These are phyloP conservation scores for Astragalus glycyphyllos DNA, from an alignment of 306 rosid genomes.

Conservation along the genomic window DNA sequence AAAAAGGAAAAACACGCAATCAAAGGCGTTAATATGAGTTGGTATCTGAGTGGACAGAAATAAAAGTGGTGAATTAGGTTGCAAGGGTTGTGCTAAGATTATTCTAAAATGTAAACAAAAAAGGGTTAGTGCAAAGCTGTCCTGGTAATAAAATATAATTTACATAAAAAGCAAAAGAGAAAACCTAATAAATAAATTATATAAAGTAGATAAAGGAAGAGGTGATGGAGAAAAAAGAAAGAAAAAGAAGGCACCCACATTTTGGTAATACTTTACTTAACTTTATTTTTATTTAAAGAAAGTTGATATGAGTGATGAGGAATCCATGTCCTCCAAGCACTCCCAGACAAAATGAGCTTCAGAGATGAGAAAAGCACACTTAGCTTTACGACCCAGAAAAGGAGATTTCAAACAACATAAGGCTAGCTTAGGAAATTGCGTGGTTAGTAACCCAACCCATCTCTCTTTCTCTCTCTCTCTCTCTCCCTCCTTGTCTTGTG, in stretches of 20 bases:
- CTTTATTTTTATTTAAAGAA: constrained; percentile 47
- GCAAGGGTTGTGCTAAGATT: constrained; percentile 29
- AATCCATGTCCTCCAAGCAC: constrained; percentile 97
- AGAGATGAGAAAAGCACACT: constrained; percentile 78
- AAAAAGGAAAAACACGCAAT: constrained; percentile 40
- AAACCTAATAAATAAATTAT: not conserved
- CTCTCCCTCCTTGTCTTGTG: constrained; percentile 15
- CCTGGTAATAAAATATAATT: constrained; percentile 50
- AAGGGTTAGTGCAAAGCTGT: constrained; percentile 58
- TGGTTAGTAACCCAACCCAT: constrained; percentile 56
- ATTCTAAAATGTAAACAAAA: constrained; percentile 53
- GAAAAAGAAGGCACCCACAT: constrained; percentile 53
- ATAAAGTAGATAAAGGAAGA: constrained; percentile 31
- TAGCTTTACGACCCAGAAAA: constrained; percentile 96
- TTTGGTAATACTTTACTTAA: constrained; percentile 53
- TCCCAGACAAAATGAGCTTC: constrained; percentile 85
- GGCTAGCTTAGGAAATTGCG: constrained; percentile 92
- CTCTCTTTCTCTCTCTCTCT: constrained; percentile 35
- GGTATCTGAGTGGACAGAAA: constrained; percentile 45
- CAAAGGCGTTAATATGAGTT: constrained; percentile 37
- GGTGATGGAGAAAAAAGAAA: constrained; percentile 49
- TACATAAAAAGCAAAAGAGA: constrained; percentile 40
- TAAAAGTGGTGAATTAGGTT: constrained; percentile 58
- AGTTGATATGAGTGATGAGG: constrained; percentile 58
- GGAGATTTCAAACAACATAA: constrained; percentile 87